Conservation (phyloP, 805 yeast species). For the Teunomyces cretensis region DNA sequence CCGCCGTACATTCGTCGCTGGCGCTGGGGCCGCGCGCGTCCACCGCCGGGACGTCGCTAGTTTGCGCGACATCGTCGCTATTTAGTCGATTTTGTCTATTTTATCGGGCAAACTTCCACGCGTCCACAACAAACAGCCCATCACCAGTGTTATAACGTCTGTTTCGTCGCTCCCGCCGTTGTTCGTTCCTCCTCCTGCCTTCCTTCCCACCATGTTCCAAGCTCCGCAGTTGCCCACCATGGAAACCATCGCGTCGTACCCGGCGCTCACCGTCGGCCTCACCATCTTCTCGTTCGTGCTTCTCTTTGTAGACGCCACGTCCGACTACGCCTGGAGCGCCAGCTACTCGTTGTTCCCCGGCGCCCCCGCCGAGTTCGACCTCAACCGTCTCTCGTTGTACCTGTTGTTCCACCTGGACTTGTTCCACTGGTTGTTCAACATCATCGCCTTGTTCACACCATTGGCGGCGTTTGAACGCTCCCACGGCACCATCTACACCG, state of each 20-base stretch:
- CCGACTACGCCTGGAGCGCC: slow-evolving; percentile 26
- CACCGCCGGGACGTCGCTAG: too few species aligned
- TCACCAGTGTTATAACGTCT: too few species aligned
- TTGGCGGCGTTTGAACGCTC: slow-evolving; percentile 63
- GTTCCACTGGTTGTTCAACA: slow-evolving; percentile 61
- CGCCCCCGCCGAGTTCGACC: slow-evolving; percentile 46
- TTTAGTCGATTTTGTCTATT: background rate
- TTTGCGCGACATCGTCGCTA: background rate
- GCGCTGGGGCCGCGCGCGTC: too few species aligned
- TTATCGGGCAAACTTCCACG: too few species aligned
- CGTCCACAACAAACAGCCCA: too few species aligned
- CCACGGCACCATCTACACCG: slow-evolving; percentile 86
- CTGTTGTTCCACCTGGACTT: slow-evolving; percentile 66
- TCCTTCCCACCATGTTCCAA: background rate
- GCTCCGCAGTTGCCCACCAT: background rate
- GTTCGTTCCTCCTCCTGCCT: too few species aligned
- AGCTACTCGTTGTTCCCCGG: slow-evolving; percentile 53
- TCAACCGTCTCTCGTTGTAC: slow-evolving; percentile 64
- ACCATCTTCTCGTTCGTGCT: slow-evolving; percentile 52
- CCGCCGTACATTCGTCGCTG: too few species aligned
- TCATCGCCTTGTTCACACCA: slow-evolving; percentile 56
- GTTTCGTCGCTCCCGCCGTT: too few species aligned
- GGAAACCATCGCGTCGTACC: slow-evolving; percentile 23
- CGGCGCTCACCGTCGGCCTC: slow-evolving; percentile 66
- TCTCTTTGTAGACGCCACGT: slow-evolving; percentile 31